Evolutionary conservation across 192 early-diverging fungal species (phyloP).

Genomic region (Kappamyces sp.): DNA sequence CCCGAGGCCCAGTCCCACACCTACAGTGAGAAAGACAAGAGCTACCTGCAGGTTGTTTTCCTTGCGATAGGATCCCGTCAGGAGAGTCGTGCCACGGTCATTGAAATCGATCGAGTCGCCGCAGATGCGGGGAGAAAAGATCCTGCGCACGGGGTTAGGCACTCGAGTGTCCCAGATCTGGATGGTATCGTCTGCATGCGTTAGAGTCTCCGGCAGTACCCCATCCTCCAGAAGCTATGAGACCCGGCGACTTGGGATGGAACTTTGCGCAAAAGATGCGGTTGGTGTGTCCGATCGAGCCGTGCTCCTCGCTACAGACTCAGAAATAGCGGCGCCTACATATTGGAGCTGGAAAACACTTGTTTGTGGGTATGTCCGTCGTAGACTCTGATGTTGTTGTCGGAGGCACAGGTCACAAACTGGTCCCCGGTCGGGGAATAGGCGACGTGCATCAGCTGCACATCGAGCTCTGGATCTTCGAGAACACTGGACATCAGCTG

Average conservation of each 20-base stretch:
- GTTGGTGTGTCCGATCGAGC: slow-evolving; percentile 45
- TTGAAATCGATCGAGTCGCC: slow-evolving; percentile 50
- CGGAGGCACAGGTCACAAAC: slow-evolving; percentile 41
- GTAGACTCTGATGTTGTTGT: slow-evolving; percentile 38
- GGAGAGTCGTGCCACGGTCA: slow-evolving; percentile 22
- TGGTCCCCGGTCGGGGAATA: slow-evolving; percentile 24
- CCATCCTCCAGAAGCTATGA: slow-evolving; percentile 48
- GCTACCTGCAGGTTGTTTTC: slow-evolving; percentile 35
- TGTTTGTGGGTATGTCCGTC: slow-evolving; percentile 27
- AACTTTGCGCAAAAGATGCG: slow-evolving; percentile 48
- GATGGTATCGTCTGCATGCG: not conserved
- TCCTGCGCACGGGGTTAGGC: slow-evolving; percentile 33
- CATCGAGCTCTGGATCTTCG: slow-evolving; percentile 21
- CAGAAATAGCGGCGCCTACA: not conserved
- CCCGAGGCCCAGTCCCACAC: slow-evolving; percentile 31
- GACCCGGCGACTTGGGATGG: slow-evolving; percentile 41
- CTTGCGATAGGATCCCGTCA: slow-evolving; percentile 41
- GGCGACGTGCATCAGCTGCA: slow-evolving; percentile 34
- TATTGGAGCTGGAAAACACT: not conserved
- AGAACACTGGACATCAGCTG: slow-evolving; percentile 34
- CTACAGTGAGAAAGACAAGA: slow-evolving; percentile 2
- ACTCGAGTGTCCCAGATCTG: slow-evolving; percentile 49
- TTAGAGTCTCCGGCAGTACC: slow-evolving; percentile 47
- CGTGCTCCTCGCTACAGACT: slow-evolving; percentile 20
- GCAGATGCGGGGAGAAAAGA: slow-evolving; percentile 54